Evolutionary conservation across 208 protist species (phyloP), one percentile per base, ranked within the genome.

Genomic region (Trypanosoma scelopori): DNA sequence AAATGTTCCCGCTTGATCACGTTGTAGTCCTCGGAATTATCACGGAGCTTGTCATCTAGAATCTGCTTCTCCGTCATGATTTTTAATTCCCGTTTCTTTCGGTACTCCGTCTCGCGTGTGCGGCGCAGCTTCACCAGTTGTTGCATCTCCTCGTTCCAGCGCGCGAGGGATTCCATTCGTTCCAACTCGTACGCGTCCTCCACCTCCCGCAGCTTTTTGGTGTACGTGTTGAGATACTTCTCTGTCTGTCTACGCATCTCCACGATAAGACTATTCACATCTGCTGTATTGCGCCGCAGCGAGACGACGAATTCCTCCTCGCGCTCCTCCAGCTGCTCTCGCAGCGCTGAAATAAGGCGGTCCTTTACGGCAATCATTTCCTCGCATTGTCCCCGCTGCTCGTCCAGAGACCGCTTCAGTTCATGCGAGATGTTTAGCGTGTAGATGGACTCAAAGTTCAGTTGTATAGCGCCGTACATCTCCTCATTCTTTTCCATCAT

Each of bases 261-360:
- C 11, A 57, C 69, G 42, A 98, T 59, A 1, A 98, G 77, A 5
- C 64, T 53, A 60, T 93, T 89, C 20, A 97, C 81, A 58, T 95
- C 86, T 23, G 82, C 81, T 13, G 81, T 74, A 65, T 97, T 93
- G 23, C 77, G 65, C 25, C 79, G 75, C 6, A 98, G 79, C 23
- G 86, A 69, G 35, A 78, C 70, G 46, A 98, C 92, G 72, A 98
- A 98, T 53, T 97, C 92, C 46, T 91, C 81, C 67, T 98, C 95
- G 32, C 94, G 89, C 23, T 88, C 52, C 59, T 90, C 83, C 42
- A 98, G 66, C 66, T 97, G 84, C 28, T 20, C 41, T 23, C 82
- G 74, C 51, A 98, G 72, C 53, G 94, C 83, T 0, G 49, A 37
- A 47, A 98, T 89, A 12, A 98, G 78, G 42, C 77, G 64, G 46